Evolutionary conservation across 371 early-diverging fungal genomes (phyloP).

Genomic region (Blakeslea trispora): DNA sequence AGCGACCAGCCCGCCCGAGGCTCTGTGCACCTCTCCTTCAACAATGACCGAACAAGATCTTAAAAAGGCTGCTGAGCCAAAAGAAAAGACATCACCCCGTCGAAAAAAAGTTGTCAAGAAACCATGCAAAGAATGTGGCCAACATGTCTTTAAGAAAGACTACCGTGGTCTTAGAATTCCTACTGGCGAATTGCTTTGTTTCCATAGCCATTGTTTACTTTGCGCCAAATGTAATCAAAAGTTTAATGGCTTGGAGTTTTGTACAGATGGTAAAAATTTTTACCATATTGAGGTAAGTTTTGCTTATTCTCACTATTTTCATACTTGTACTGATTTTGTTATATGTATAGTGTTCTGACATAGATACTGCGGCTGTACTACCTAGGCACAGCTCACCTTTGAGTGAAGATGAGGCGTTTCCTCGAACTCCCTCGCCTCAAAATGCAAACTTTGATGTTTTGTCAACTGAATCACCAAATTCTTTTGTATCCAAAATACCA

Average conservation of each 20-base stretch:
- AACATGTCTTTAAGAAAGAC: constrained; percentile 28
- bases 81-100: constrained; percentile 13
- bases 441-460: constrained; percentile 13
- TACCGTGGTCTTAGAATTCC: constrained; percentile 26
- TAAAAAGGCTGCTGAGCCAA: too few species aligned
- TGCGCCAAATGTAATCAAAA: constrained; percentile 26
- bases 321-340: background rate
- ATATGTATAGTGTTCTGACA: constrained; percentile 1
- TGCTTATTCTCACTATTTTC: background rate
- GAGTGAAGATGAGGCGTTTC: constrained; percentile 26
- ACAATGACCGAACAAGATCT: too few species aligned
- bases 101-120: constrained; percentile 18
- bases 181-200: constrained; percentile 19
- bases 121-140: constrained; percentile 28
- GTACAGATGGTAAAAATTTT: constrained; percentile 42
- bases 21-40: too few species aligned
- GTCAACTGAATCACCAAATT: background rate
- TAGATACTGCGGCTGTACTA: background rate
- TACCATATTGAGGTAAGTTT: constrained; percentile 44
- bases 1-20: background rate
- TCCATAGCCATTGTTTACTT: constrained; percentile 18
- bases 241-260: constrained; percentile 35
- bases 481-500: background rate
- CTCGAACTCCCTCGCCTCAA: constrained; percentile 17
- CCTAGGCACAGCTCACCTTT: constrained; percentile 10